A percentile compares a stretch with the other conserved stretches of the same genome.
phyloP scores from a whole-genome alignment of 2,329 filamentous ascomycete genomes.

The Fusarium pseudograminearum region DNA sequence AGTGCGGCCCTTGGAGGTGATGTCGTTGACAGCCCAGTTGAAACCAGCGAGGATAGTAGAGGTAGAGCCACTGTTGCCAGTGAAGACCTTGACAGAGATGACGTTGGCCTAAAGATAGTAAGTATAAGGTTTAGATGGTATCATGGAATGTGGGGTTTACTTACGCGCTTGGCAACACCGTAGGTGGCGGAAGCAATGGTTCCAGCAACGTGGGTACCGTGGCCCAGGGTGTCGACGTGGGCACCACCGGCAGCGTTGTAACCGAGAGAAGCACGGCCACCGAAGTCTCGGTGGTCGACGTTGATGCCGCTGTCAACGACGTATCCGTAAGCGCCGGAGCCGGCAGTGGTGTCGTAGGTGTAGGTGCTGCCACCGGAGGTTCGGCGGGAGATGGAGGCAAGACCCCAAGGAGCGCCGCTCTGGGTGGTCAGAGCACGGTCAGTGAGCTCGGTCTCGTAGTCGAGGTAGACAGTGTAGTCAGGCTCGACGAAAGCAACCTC shows the following conservation, averaged over 20 bases:
- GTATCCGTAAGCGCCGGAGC: slow-evolving; percentile 66
- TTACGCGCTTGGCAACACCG: slow-evolving; percentile 58
- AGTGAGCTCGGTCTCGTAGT: slow-evolving; percentile 24
- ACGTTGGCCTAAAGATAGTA: slow-evolving; percentile 39
- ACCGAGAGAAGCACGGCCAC: slow-evolving; percentile 58
- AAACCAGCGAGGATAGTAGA: slow-evolving; percentile 56
- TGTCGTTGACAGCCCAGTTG: slow-evolving; percentile 56
- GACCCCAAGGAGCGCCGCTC: slow-evolving; percentile 42
- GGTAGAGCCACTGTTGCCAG: slow-evolving; percentile 30
- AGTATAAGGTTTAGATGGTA: not conserved
- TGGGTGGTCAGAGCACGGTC: slow-evolving; percentile 46
- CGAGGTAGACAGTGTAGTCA: slow-evolving; percentile 41
- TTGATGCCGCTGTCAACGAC: slow-evolving; percentile 72
- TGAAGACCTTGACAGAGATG: slow-evolving; percentile 52
- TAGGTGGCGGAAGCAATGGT: slow-evolving; percentile 55
- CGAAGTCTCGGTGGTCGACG: slow-evolving; percentile 64
- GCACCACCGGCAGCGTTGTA: slow-evolving; percentile 53
- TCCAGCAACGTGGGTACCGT: slow-evolving; percentile 59
- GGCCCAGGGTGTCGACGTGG: slow-evolving; percentile 53
- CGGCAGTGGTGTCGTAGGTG: slow-evolving; percentile 63
- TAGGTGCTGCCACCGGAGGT: slow-evolving; percentile 52
- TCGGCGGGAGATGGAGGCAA: slow-evolving; percentile 47
- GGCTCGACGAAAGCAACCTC: slow-evolving; percentile 49
- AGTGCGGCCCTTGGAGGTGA: slow-evolving; percentile 51
- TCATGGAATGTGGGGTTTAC: not conserved